Conservation (phyloP, 768 basidiomycete genomes). For the Mycena haematopus region DNA sequence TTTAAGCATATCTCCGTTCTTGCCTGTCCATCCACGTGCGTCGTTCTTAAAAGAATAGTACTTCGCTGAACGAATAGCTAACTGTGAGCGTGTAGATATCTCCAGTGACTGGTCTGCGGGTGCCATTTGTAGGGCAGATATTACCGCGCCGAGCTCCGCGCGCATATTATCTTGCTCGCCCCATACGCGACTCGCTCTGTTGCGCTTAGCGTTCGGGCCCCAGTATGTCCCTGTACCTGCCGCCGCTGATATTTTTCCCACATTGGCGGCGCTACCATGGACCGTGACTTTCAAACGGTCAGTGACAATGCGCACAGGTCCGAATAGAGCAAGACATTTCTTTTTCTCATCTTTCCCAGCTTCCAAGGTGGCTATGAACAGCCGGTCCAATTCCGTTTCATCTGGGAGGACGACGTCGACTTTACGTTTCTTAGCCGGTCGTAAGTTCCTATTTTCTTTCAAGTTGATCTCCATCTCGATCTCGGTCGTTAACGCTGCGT, state of each 20-base stretch:
- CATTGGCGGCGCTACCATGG: conserved; percentile 4
- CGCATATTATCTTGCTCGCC: conserved; percentile 5
- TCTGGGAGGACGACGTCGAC: not conserved
- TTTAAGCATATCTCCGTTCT: conserved; percentile 19
- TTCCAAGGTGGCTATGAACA: conserved; percentile 6
- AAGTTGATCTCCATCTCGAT: not conserved
- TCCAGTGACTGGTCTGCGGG: not conserved
- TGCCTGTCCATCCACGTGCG: conserved; percentile 6
- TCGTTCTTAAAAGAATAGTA: conserved; percentile 1
- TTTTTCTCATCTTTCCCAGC: conserved; percentile 14
- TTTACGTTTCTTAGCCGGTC: not conserved
- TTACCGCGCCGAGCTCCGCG: conserved; percentile 2
- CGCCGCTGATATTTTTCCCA: not conserved
- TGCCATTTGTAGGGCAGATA: not conserved
- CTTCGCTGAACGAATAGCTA: conserved; percentile 6
- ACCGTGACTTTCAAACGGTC: conserved; percentile 3
- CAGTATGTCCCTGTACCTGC: conserved; percentile 12
- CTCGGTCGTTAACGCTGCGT: not conserved
- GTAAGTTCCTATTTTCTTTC: not conserved
- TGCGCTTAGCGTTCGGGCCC: not conserved
- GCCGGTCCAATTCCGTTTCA: conserved; percentile 14
- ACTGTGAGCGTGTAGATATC: conserved; percentile 11
- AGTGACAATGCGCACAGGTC: not conserved
- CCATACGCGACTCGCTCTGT: not conserved
- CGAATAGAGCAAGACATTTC: not conserved